Evolutionary conservation across 2,329 filamentous ascomycete species (phyloP), one percentile per base, ranked within the genome.

Genomic region (Pseudogymnoascus sp.): DNA sequence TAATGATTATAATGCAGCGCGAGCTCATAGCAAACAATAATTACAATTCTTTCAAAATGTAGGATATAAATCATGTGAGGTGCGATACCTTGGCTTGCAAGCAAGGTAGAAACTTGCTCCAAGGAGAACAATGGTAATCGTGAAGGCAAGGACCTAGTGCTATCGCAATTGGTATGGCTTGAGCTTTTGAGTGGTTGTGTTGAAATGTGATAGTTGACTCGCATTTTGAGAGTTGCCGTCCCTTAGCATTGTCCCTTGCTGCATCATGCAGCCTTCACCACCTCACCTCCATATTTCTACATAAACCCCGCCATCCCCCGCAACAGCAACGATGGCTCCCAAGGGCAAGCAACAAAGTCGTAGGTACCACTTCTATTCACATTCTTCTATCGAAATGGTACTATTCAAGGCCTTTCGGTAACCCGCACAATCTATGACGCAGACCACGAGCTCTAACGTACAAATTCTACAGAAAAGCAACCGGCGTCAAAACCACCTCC

Each of bases 281-380:
- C 41, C 41, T 46, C 53, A 33, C 53, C 53, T 33, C 53, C 33
- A 59, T 59, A 31, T 22, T 33, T 22, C 53, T 59, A 37, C 28
- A 33, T 37, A 59, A 61, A 63, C 61, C 46, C 60, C 16, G 28
- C 40, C 28, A 43, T 64, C 65, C 67, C 62, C 66, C 62, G 61
- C 64, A 59, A 35, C 46, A 38, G 40, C 56, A 53, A 67, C 53
- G 61, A 71, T 71, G 70, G 68, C 69, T 50, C 70, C 70, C 59
- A 70, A 70, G 61, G 26, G 63, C 37, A 63, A 68, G 31, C 68
- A 62, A 35, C 40, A 70, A 63, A 62, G 61, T 31, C 31, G 70
- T 72, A 67, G 37, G 68, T 64, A 33, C 28, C 16, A 37, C 33
- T 6, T 19, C 12, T 26, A 22, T 24, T 37, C 24, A 11, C 16